phyloP scores from a whole-genome alignment of 768 basidiomycete species.

The Russula compacta region DNA sequence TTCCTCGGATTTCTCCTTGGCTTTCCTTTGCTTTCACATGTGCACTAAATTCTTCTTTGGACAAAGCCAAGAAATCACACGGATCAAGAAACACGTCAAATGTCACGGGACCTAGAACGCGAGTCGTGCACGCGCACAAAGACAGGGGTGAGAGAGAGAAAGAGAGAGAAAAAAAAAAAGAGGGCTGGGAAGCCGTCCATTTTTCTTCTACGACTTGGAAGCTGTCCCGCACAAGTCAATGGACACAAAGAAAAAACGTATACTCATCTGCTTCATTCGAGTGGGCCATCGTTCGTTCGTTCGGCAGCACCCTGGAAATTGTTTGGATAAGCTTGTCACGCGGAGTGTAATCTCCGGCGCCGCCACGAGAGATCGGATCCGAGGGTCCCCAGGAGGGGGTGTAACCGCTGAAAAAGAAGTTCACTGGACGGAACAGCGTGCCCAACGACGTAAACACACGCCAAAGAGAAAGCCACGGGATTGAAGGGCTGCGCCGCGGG shows the following conservation, averaged over 20 bases:
- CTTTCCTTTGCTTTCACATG: background rate
- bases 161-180: background rate
- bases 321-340: slow-evolving; percentile 3
- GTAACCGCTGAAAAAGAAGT: slow-evolving; percentile 2
- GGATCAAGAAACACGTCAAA: background rate
- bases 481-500: slow-evolving; percentile 7
- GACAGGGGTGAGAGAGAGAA: background rate
- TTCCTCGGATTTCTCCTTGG: background rate
- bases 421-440: slow-evolving; percentile 2
- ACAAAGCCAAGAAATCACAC: background rate
- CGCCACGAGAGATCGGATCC: slow-evolving; percentile 4
- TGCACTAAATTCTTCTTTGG: no score
- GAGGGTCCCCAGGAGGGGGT: background rate
- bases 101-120: background rate
- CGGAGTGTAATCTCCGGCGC: slow-evolving; percentile 8
- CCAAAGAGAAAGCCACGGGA: slow-evolving; percentile 4
- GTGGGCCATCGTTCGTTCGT: background rate
- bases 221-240: background rate
- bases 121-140: background rate
- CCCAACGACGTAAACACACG: slow-evolving; percentile 8
- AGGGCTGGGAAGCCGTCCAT: background rate
- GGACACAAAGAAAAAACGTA: background rate
- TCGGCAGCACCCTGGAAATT: background rate
- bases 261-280: background rate
- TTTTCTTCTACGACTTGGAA: background rate